Evolutionary conservation across 345 rosid genomes (phyloP).

Genomic region (Brassica juncea): DNA sequence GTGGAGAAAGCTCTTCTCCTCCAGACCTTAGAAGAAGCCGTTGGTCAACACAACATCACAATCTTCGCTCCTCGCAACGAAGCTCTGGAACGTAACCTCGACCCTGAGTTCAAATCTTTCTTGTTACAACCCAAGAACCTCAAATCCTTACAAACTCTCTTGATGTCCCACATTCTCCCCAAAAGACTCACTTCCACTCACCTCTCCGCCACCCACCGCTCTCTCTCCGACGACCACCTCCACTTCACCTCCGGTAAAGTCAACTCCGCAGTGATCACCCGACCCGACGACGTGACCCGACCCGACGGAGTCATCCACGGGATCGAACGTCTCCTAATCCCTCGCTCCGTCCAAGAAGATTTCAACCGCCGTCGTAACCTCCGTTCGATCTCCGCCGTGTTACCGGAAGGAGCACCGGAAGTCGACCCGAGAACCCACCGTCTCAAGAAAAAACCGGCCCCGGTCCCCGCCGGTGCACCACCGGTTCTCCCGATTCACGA

Average conservation of each 20-base stretch:
- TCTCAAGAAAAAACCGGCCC: conserved; percentile 53
- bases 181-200: conserved; percentile 51
- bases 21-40: conserved; percentile 81
- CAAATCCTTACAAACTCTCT: conserved; percentile 69
- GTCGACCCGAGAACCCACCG: conserved; percentile 70
- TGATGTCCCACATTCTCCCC: conserved; percentile 86
- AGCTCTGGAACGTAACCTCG: conserved; percentile 76
- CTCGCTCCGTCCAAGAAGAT: conserved; percentile 69
- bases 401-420: conserved; percentile 75
- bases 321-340: conserved; percentile 62
- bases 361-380: conserved; percentile 68
- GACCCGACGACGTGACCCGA: conserved; percentile 45
- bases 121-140: conserved; percentile 88
- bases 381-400: conserved; percentile 61
- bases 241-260: conserved; percentile 45
- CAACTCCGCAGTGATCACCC: conserved; percentile 47
- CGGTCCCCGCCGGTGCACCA: conserved; percentile 49
- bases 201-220: conserved; percentile 43
- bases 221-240: conserved; percentile 49
- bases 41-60: conserved; percentile 77
- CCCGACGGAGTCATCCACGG: conserved; percentile 83
- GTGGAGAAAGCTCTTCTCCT: conserved; percentile 92
- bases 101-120: conserved; percentile 89
- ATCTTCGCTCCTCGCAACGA: conserved; percentile 91
- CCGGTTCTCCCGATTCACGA: conserved; percentile 58